Evolutionary conservation across 352 stramenopile species (phyloP), one percentile per base, ranked within the genome.

Genomic region (Globisporangium apiculatum): DNA sequence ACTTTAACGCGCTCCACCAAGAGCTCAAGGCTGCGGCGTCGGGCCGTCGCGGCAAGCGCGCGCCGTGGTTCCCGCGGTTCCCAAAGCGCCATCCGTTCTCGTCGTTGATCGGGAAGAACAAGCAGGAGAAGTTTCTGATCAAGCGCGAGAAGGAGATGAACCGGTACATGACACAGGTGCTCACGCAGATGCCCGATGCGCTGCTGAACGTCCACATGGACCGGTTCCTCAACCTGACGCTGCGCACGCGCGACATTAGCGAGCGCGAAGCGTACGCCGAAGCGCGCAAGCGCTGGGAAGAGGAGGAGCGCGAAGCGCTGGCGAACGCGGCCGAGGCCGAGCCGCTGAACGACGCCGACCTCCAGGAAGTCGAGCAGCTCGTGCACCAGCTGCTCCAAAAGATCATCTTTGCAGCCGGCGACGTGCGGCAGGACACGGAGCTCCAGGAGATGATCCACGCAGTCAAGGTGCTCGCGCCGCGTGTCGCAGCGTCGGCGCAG

Each of bases 111-210:
- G 86, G 86, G 62, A 95, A 95, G 77, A 95, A 95, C 68, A 82
- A 92, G 61, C 75, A 95, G 60, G 86, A 95, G 58, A 93, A 95
- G 67, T 95, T 95, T 62, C 91, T 95, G 61, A 91, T 91, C 73
- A 93, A 89, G 69, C 82, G 86, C 51, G 86, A 95, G 67, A 95
- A 95, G 66, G 86, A 95, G 59, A 79, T 95, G 60, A 95, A 95
- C 69, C 86, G 86, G 43, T 95, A 95, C 79, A 87, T 95, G 76
- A 95, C 86, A 51, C 86, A 95, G 60, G 86, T 95, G 72, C 67
- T 95, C 42, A 95, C 86, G 48, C 86, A 95, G 68, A 95, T 95
- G 86, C 86, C 86, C 2, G 86, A 95, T 50, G 86, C 86, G 43
- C 67, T 95, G 47, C 65, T 90, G 37, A 95, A 95, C 71, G 80